These are phyloP conservation scores for Calonectria hongkongensis DNA, from an alignment of 2,329 filamentous ascomycete species.

Conservation along the genomic window DNA sequence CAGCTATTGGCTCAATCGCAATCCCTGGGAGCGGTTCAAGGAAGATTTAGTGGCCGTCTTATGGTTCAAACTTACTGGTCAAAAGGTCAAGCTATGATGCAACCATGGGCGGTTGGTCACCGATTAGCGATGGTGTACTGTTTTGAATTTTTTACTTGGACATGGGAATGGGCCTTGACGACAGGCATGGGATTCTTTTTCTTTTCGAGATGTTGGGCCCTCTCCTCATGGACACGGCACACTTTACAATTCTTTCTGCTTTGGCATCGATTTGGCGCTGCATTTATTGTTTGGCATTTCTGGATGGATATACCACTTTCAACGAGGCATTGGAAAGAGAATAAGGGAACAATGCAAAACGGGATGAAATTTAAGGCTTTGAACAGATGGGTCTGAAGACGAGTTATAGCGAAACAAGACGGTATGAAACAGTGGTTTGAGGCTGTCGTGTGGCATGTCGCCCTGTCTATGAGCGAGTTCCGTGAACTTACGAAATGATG, in stretches of 20 bases:
- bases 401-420: slow-evolving; percentile 13
- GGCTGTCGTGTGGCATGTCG: slow-evolving; percentile 17
- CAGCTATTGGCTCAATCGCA: slow-evolving; percentile 92
- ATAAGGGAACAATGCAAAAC: slow-evolving; percentile 17
- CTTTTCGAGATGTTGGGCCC: slow-evolving; percentile 15
- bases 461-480: slow-evolving; percentile 18
- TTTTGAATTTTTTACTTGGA: slow-evolving; percentile 33
- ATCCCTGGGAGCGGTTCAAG: slow-evolving; percentile 85
- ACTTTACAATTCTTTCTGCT: slow-evolving; percentile 17
- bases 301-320: slow-evolving; percentile 40
- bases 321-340: slow-evolving; percentile 31
- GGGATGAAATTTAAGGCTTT: not conserved
- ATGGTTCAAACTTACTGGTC: slow-evolving; percentile 79
- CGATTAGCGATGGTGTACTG: not conserved
- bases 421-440: not conserved
- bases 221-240: slow-evolving; percentile 17
- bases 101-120: not conserved
- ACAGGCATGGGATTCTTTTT: not conserved
- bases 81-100: slow-evolving; percentile 73
- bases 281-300: slow-evolving; percentile 32
- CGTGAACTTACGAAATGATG: slow-evolving; percentile 19
- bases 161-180: not conserved
- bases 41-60: slow-evolving; percentile 77
- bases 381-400: not conserved
- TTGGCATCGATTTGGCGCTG: slow-evolving; percentile 30